Base-by-base conservation (phyloP, 179 eudicot genomes). In the Actinidia arguta region DNA sequence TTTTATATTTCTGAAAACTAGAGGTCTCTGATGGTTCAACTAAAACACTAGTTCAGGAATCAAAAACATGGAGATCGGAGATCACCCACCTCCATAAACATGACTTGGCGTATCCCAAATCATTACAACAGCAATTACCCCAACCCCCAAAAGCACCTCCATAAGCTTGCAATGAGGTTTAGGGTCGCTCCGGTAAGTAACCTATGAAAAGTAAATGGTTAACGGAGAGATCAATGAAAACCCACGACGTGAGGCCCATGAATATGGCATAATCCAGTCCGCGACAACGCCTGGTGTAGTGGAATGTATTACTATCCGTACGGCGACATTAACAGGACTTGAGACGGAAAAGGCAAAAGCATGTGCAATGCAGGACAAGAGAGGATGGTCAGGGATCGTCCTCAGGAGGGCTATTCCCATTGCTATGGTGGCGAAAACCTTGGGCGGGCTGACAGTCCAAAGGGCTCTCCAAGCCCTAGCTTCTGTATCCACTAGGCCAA, bases 291-390 rank as follows among this genome's bases (percentile, higher is more conserved):
- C 92, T 67, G 86, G 85, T 1, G 91, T 63, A 1, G 94, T 87
- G 71, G 88, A 85, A 71, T 93, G 95, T 12, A 92, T 90, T 14
- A 90, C 73, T 58, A 93, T 90, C 71, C 97, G 95, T 0, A 93
- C 89, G 25, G 91, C 93, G 5, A 92, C 95, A 0, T 95, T 95
- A 36, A 92, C 70, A 2, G 97, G 95, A 66, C 90, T 89, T 8
- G 97, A 92, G 70, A 93, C 89, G 47, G 95, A 93, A 20, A 90
- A 92, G 4, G 92, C 93, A 79, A 93, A 93, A 4, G 97, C 91
- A 48, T 93, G 92, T 6, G 90, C 82, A 17, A 86, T 85, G 50
- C 91, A 89, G 0, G 94, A 88, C 1, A 92, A 79, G 54, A 93
- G 76, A 20, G 97, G 93, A 0, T 91, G 83, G 73, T 92, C 87